Percentiles rank a stretch among this genome's conserved stretches.
Evolutionary conservation across 73 alveolate genomes (phyloP).

Genomic region (Tetrahymena thermophila): DNA sequence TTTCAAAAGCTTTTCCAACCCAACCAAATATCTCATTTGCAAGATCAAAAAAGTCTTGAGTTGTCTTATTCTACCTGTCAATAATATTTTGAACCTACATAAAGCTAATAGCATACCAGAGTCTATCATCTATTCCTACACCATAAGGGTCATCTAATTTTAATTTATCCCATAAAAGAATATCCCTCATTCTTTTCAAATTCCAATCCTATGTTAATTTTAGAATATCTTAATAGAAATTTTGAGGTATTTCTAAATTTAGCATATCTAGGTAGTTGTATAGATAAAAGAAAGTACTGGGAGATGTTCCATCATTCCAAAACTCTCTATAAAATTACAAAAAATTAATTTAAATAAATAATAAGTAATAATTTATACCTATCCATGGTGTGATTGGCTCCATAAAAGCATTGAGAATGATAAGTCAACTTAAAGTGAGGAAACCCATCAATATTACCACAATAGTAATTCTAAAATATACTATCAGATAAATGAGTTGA

Average conservation of each 20-base stretch:
- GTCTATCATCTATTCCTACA: not conserved
- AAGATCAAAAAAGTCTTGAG: not conserved
- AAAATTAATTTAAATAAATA: not conserved
- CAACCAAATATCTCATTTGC: not conserved
- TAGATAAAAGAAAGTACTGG: not conserved
- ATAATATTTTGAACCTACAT: not conserved
- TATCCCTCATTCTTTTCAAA: not conserved
- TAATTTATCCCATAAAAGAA: not conserved
- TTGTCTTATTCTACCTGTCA: not conserved
- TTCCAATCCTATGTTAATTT: not conserved
- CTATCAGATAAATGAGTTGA: not conserved
- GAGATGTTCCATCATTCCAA: constrained; percentile 3
- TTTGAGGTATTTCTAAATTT: not conserved
- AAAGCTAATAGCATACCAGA: not conserved
- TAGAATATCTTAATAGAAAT: not conserved
- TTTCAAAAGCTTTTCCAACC: not conserved
- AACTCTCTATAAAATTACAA: not conserved
- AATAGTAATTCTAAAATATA: not conserved
- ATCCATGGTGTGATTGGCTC: not conserved
- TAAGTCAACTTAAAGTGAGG: not conserved
- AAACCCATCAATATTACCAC: not conserved
- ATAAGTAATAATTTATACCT: not conserved
- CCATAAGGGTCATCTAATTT: not conserved
- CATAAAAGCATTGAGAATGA: not conserved
- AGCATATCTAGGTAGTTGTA: not conserved